These are phyloP conservation scores for Fusarium neocosmosporiellum DNA, from an alignment of 2,329 filamentous ascomycete species.

Conservation along the genomic window DNA sequence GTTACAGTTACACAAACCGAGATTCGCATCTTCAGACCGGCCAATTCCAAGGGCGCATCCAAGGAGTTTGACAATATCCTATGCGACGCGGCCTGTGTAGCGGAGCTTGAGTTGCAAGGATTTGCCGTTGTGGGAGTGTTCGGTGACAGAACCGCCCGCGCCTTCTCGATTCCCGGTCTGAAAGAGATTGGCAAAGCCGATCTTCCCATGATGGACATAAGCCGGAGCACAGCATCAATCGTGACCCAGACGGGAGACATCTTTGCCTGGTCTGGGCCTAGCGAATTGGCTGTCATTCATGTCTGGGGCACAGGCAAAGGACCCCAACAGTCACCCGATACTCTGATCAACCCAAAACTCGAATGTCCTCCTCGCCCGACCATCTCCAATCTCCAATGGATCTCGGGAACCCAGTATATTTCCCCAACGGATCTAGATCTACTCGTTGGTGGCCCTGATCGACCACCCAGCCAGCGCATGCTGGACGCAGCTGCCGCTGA, in stretches of 20 bases:
- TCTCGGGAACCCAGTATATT: conserved; percentile 92
- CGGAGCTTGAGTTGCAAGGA: conserved; percentile 78
- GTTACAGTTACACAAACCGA: conserved; percentile 72
- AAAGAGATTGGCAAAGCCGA: conserved; percentile 81
- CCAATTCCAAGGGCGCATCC: conserved; percentile 87
- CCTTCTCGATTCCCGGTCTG: conserved; percentile 87
- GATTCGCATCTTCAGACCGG: conserved; percentile 88
- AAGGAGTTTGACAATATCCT: conserved; percentile 87
- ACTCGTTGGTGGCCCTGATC: conserved; percentile 87
- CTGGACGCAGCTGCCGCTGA: conserved; percentile 82
- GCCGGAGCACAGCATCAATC: conserved; percentile 74
- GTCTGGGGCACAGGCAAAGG: conserved; percentile 82
- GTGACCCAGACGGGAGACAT: conserved; percentile 85
- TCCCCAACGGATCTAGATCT: conserved; percentile 89
- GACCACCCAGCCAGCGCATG: conserved; percentile 91
- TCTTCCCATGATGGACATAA: conserved; percentile 78
- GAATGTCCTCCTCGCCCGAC: conserved; percentile 84
- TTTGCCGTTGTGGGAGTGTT: conserved; percentile 87
- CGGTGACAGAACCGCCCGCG: conserved; percentile 81
- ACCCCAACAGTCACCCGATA: conserved; percentile 74
- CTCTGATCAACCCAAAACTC: conserved; percentile 81
- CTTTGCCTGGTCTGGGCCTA: conserved; percentile 88
- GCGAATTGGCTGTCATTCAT: conserved; percentile 84
- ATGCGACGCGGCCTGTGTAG: conserved; percentile 83
- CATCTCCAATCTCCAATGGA: conserved; percentile 96